Base-by-base conservation (phyloP, 768 basidiomycete species). In the Hemileccinum impolitum region DNA sequence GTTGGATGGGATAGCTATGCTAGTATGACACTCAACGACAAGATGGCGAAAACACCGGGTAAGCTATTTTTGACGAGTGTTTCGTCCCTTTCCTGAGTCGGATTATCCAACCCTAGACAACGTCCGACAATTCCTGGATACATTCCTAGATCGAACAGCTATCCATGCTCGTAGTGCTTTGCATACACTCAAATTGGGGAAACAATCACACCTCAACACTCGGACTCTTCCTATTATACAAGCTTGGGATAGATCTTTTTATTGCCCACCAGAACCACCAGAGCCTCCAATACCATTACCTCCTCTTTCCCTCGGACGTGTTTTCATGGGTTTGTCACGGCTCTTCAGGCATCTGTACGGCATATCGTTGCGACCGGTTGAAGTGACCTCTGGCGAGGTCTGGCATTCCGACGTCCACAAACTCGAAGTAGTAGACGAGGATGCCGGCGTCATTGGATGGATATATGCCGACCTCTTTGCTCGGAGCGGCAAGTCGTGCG, bases 161-260 rank as follows among this genome's bases (percentile, higher is more conserved):
- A 86, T 91, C 2, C 79, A 83, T 55, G 94, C 94, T 11, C 73
- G 79, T 44, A 73, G 73, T 25, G 94, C 94, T 38, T 70, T 98
- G 32, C 76, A 76, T 34, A 75, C 82, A 39, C 75, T 81, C 48
- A 81, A 76, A 65, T 71, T 68, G 57, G 82, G 78, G 55, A 98
- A 98, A 72, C 85, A 90, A 64, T 74, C 73, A 9, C 85, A 88
- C 57, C 79, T 92, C 25, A 69, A 73, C 18, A 74, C 82, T 2
- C 70, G 75, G 0, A 69, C 75, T 18, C 70, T 79, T 39, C 87
- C 87, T 37, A 71, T 72, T 19, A 81, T 98, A 43, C 81, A 95
- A 55, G 85, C 93, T n/a, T 99, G 96, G 96, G 96, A 98, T 69
- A 79, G 94, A 56, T 94, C 97, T 57, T 95, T 85, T 64, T 97